A percentile compares a stretch with the other conserved stretches of the same genome.
Evolutionary conservation across 2,329 filamentous ascomycete genomes (phyloP).

Genomic region (Phaeosphaeriaceae sp.): DNA sequence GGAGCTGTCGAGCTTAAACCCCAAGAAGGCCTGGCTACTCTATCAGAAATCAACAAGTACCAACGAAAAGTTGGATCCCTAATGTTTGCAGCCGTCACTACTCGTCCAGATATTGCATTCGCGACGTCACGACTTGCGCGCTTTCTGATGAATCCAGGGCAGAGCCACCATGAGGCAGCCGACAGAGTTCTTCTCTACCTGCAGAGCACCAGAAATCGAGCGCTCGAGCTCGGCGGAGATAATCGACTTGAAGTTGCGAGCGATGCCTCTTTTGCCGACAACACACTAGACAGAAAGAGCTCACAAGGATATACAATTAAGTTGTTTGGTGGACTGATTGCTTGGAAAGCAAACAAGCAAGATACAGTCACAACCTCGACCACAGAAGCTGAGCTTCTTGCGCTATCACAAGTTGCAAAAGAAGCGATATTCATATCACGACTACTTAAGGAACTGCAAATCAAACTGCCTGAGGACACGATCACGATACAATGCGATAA

Average conservation of each 20-base stretch:
- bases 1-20: neutral
- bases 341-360: neutral
- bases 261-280: neutral
- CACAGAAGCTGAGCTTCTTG: too few species aligned
- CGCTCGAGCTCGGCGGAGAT: too few species aligned
- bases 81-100: neutral
- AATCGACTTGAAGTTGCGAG: conserved; percentile 2
- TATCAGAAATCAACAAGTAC: neutral
- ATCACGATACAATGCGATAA: too few species aligned
- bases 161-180: neutral
- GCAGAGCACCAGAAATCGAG: too few species aligned
- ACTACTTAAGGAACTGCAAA: too few species aligned
- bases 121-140: neutral
- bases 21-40: neutral
- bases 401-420: too few species aligned
- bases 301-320: neutral
- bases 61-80: neutral
- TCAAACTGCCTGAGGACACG: too few species aligned
- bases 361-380: too few species aligned
- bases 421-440: too few species aligned
- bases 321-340: conserved; percentile 1
- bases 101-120: neutral
- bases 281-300: neutral
- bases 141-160: neutral
- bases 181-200: neutral